A percentile compares a stretch with the other conserved stretches of the same genome.
Conservation (phyloP, 345 rosid genomes). For the Eucalyptus polybractea region DNA sequence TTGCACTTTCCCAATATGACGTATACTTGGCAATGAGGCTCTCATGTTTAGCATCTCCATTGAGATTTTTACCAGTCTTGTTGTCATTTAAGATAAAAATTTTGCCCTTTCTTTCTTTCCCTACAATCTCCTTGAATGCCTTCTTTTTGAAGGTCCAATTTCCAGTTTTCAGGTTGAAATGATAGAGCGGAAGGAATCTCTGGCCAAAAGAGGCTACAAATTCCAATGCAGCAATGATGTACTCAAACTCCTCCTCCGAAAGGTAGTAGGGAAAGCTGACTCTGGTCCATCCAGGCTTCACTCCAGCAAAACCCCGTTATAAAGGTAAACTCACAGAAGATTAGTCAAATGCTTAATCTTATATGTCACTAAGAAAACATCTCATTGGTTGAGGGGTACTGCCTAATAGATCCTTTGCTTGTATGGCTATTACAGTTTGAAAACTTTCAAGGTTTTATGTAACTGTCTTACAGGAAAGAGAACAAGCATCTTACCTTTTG, state of each 20-base stretch:
- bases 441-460: background rate
- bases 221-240: constrained; percentile 32
- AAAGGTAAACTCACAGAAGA: background rate
- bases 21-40: background rate
- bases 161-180: constrained; percentile 27
- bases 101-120: background rate
- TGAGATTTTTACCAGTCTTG: background rate
- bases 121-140: background rate
- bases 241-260: constrained; percentile 31
- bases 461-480: background rate
- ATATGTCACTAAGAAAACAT: background rate
- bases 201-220: constrained; percentile 36
- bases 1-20: background rate
- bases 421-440: background rate
- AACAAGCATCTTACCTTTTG: constrained; percentile 14
- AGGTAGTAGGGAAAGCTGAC: constrained; percentile 63
- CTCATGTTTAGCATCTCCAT: background rate
- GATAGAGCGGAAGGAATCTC: constrained; percentile 32
- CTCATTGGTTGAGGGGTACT: background rate
- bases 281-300: constrained; percentile 60
- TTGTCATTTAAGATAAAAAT: background rate
- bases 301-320: constrained; percentile 28
- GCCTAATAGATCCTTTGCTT: background rate
- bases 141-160: constrained; percentile 24
- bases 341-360: background rate